These are phyloP conservation scores for Ceratocystis harringtonii DNA, from an alignment of 2,329 filamentous ascomycete species.

Conservation along the genomic window DNA sequence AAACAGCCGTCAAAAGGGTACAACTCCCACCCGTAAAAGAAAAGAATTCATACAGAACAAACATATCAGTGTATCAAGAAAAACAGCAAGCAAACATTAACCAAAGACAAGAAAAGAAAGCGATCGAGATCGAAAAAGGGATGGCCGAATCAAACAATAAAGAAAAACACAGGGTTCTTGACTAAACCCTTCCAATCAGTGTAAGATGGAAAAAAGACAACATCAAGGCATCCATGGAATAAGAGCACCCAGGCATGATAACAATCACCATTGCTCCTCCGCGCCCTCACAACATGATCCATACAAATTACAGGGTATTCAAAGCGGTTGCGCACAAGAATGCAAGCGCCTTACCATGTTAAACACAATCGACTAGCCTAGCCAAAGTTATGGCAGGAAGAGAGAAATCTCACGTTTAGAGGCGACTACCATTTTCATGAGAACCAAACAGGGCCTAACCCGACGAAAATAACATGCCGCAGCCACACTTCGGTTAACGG, in stretches of 20 bases:
- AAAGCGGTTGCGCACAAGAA: background rate
- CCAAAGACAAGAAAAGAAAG: slow-evolving; percentile 7
- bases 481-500: slow-evolving; percentile 2
- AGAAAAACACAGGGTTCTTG: background rate
- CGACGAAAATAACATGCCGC: background rate
- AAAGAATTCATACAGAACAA: background rate
- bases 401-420: background rate
- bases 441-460: background rate
- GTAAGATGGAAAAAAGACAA: background rate
- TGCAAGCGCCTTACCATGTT: background rate
- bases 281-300: background rate
- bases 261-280: background rate
- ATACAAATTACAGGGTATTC: background rate
- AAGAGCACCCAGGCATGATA: background rate
- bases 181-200: background rate
- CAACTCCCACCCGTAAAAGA: background rate
- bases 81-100: background rate
- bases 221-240: background rate
- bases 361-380: background rate
- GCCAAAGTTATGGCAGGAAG: background rate
- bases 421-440: background rate
- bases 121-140: background rate
- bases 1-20: slow-evolving; percentile 2
- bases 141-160: slow-evolving; percentile 3
- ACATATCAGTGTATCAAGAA: slow-evolving; percentile 9